Evolutionary conservation across 768 basidiomycete genomes (phyloP), one percentile per base, ranked within the genome.

Genomic region (Lyophyllum semitale): DNA sequence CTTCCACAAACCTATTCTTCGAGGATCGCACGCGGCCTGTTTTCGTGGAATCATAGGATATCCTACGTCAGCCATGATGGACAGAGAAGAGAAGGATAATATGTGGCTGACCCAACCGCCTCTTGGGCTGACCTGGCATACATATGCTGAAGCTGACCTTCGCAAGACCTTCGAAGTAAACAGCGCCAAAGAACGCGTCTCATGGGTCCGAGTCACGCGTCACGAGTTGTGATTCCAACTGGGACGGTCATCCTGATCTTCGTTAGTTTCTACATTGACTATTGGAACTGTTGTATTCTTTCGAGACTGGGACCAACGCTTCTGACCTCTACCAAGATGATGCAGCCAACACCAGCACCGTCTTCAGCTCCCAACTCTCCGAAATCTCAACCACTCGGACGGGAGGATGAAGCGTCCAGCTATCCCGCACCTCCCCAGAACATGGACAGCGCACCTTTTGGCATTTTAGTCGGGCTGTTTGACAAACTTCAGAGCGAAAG

Each of bases 1-100:
- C 68, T 90, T 89, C 91, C 91, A 93, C 53, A 83, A 72, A 8
- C 91, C 91, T 59, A 93, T 88, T 73, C 79, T 81, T 71, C 82
- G 85, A 23, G 84, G 85, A 52, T 85, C 84, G 25, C 73, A 71
- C 26, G 57, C 52, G 17, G 55, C 48, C 18, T 57, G 66, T 41
- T 61, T 66, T 32, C 67, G 66, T 37, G 67, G 61, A 26, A 68
- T 58, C 55, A 66, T 57, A 30, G 67, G 63, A 37, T 59, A 48
- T 26, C 66, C 63, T 33, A 42, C 45, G 35, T 59, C 53, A 48
- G 70, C 59, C 74, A 77, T 77, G 50, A 37, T 58, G 29, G 54
- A 20, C 23, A 41, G 47, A 20, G 37, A 41, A 51, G 50, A 54
- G 32, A 53, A 59, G 45, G 54, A 55, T 57, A 42, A 48, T 46